Conservation (phyloP, 2,329 filamentous ascomycete genomes). For the Pestalotiopsis sp. region DNA sequence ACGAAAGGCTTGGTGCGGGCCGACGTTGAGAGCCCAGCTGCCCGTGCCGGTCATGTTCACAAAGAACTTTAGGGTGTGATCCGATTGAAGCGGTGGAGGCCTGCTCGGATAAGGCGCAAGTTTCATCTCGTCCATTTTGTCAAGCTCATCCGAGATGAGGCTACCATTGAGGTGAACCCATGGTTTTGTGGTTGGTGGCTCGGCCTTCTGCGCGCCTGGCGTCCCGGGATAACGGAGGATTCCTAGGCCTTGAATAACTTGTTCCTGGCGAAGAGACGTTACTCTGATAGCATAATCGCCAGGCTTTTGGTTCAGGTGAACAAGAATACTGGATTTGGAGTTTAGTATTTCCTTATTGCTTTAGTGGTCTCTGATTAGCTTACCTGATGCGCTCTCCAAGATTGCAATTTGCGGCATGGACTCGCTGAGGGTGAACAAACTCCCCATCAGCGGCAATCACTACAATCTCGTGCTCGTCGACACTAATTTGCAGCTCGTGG, state of each 20-base stretch:
- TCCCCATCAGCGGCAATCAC: constrained; percentile 21
- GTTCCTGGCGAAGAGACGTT: constrained; percentile 20
- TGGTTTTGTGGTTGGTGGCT: constrained; percentile 15
- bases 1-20: constrained; percentile 21
- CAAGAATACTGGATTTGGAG: constrained; percentile 15
- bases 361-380: neutral
- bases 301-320: constrained; percentile 16
- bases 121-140: constrained; percentile 18
- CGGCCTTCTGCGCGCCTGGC: neutral
- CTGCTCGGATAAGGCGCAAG: constrained; percentile 18
- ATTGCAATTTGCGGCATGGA: constrained; percentile 20
- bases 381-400: constrained; percentile 22
- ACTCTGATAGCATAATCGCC: constrained; percentile 20
- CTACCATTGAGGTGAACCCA: constrained; percentile 22
- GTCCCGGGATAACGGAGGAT: constrained; percentile 17
- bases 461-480: constrained; percentile 22
- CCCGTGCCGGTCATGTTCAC: constrained; percentile 19
- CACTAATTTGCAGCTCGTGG: constrained; percentile 19
- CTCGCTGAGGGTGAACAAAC: constrained; percentile 20
- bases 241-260: constrained; percentile 20
- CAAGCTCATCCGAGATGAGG: constrained; percentile 7
- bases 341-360: neutral
- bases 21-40: constrained; percentile 21
- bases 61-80: constrained; percentile 21
- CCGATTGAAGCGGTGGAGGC: constrained; percentile 15